Evolutionary conservation across 768 basidiomycete genomes (phyloP), one percentile per base, ranked within the genome.

Genomic region (Lentinula guzmanii): DNA sequence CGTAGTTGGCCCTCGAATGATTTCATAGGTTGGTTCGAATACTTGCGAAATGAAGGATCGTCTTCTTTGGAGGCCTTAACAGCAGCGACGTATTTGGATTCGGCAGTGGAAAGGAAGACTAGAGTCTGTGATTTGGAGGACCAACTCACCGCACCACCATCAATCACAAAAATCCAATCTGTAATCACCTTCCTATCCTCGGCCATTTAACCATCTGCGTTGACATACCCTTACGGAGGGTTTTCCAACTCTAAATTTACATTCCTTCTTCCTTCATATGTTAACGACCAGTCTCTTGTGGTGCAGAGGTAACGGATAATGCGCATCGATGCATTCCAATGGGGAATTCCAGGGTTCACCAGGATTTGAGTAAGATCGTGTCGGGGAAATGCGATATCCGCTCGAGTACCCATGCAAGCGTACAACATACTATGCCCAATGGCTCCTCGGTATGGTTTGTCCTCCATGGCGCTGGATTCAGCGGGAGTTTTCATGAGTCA

Each of bases 261-360:
- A 11, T 37, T 37, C 3, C 10, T 37, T 37, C 35, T 11, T 37
- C 35, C 35, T 21, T 56, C 62, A 52, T 61, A 67, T 8, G 61
- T 63, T 31, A 69, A 58, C 6, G 41, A 60, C 8, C 54, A 21
- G 18, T 56, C 54, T 42, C 45, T 64, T 8, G 60, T 65, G 2
- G 60, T 55, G 16, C 21, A n/a, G 5, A 80, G 65, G 63, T 78
- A 80, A 4, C 67, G 66, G 39, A 74, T 62, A 33, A 77, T 59
- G 51, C 70, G 71, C 54, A 70, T 70, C 10, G 70, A 66, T 11
- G 71, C 74, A 5, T 65, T 50, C 70, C 73, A 76, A 60, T 78
- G 77, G 0, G 54, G 39, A 0, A 13, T 18, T 3, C 65, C 67
- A 0, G 72, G 74, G 58, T 72, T 71, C 3, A 56, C 35, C 31